Base-by-base conservation (phyloP, 768 basidiomycete species). In the Tulasnella sp. region DNA sequence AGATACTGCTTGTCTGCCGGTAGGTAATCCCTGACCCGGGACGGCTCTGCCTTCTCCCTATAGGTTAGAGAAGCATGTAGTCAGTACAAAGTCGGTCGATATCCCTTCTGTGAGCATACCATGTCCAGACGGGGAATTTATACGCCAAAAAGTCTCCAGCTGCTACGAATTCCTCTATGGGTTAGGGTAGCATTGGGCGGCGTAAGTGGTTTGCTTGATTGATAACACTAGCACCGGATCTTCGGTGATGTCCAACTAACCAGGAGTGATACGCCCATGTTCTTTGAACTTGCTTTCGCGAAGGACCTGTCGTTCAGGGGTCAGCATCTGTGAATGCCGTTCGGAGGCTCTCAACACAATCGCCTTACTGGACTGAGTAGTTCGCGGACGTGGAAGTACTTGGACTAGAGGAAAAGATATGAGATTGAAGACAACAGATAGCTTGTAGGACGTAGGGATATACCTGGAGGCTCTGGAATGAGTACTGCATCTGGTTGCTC, bases 241-340 rank as follows among this genome's bases (percentile, higher is more conserved):
- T 36, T 44, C 63, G 36, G 40, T 36, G 41, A 26, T 67, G 32
- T 22, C 11, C 35, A 42, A 80, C 86, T 74, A 71, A 94, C 93
- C 94, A 74, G 94, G 95, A 19, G 92, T 97, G 76, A 98, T 95
- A 69, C 95, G 86, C 7, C 97, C 97, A 77, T 96, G 93, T 80
- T 99, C 97, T 80, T 96, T 98, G 85, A 99, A 99, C 80, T 98
- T 98, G 83, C 92, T 94, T 83, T 98, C 95, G 78, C 90, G 93
- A 76, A 98, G 87, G 29, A 99, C 95, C 94, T 97, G 80, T 3
- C 36, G 59, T 66, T 71, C 44, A 66, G 62, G 71, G 37, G 67
- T 34, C 69, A 41, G 52, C 32, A 64, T 63, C 65, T 9, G 6
- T 11, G 19, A 19, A 5, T 22, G 44, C 9, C 44, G 65, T 39